Evolutionary conservation across 2,329 filamentous ascomycete genomes (phyloP), one percentile per base, ranked within the genome.

Genomic region (Penicillium sp.): DNA sequence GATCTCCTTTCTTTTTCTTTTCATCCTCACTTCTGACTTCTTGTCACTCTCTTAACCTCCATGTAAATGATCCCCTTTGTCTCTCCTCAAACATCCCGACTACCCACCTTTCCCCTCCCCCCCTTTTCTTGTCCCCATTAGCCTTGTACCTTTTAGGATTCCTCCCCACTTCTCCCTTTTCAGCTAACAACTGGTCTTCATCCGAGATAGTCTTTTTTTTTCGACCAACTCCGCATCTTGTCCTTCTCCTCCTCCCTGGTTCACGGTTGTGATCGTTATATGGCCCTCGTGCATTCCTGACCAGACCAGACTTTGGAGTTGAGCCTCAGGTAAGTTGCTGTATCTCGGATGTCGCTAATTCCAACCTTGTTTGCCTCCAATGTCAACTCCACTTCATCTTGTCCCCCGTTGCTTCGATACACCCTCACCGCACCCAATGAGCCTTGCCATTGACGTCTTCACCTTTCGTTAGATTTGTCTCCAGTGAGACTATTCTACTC

Each of bases 1-100:
- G 85, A 80, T 4, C 77, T 77, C 60, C 55, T 60, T 60, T 59
- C 58, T 62, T 54, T 59, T 59, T 40, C 60, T 46, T 31, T 11
- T 46, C 22, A 31, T 46, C 5, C 7, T 31, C 9, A 11, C 18
- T 18, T 18, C 14, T 14, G n/a, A 36, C 44, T 52, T 63, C 33
- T 56, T 61, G 33, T 57, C 60, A 60, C 61, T 59, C 58, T 66
- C 65, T 63, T 60, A 35, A 41, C 41, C 55, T 53, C n/a, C 41
- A 10, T 39, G 37, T 40, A 16, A 16, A 57, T 61, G 57, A 49
- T 59, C 61, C 56, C 54, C 60, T 62, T 50, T 62, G 47, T 56
- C 63, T 56, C 54, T 60, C 54, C 59, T 63, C 59, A 59, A 61
- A 46, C 37, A 46, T 35, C 49, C 49, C 37, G 37, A 51, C 19